Base-by-base conservation (phyloP, 768 basidiomycete species). In the Daedaleopsis nitida region DNA sequence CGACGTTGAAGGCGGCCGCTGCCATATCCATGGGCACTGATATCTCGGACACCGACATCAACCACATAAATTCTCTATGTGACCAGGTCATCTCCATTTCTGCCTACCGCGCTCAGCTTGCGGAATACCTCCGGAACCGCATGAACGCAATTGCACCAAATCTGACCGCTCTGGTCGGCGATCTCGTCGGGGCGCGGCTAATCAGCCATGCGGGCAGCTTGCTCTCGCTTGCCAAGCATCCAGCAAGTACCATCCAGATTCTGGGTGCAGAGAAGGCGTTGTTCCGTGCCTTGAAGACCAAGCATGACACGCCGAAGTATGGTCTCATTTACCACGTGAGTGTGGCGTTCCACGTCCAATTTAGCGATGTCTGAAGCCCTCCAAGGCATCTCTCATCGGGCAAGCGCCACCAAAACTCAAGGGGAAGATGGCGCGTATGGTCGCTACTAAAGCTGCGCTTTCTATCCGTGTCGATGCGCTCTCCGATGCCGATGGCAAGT, bases 371-470 rank as follows among this genome's bases (percentile, higher is more conserved):
- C 47, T 27, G 19, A 38, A 42, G 34, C 37, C 35, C n/a, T 48
- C 24, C 57, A 52, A 93, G 91, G 94, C 96, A 42, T 97, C 95
- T 1, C 83, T 99, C 57, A 91, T 98, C 66, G 96, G 96, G 37
- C 95, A 97, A 80, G 96, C 96, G 50, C 94, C 96, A 44, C 94
- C 94, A 60, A 98, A 98, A 78, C 84, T 98, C 66, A 99, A 98
- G 82, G 96, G 96, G 69, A 99, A 98, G 89, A 98, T 98, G 97
- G 97, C 97, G 21, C 92, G 97, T 70, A 99, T 99, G 97, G 94
- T 98, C 34, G 96, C 97, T 52, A 98, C 97, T 51, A 99, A 99
- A 81, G 88, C 96, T 4, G 92, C 97, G 1, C 86, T 99, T 14
- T 96, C 96, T 5, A 94, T 97, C 69, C 96, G 97, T 75, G 94